Evolutionary conservation across 1,284 basidiomycete species (phyloP).

Genomic region (Macrocystidia cucumis): DNA sequence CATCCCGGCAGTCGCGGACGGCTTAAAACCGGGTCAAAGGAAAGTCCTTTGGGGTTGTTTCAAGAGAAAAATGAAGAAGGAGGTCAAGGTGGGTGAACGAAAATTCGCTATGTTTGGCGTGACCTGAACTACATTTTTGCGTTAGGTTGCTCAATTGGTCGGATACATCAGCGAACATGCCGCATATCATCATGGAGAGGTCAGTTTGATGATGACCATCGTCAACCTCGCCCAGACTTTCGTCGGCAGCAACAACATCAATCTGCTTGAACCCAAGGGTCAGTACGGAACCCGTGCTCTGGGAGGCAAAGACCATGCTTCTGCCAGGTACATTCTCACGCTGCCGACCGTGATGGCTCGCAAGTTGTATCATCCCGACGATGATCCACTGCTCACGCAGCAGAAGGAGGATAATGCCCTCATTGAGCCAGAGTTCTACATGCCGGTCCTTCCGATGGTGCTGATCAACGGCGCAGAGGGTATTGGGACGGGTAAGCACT

Average conservation of each 20-base stretch:
- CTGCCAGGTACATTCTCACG: constrained; percentile 96
- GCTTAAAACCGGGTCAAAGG: constrained; percentile 97
- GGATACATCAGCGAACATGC: constrained; percentile 95
- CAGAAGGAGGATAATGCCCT: constrained; percentile 83
- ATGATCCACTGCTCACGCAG: constrained; percentile 82
- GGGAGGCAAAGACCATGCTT: constrained; percentile 94
- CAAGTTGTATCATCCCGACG: constrained; percentile 74
- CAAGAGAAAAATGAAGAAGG: constrained; percentile 87
- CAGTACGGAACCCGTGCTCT: constrained; percentile 93
- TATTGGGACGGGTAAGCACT: constrained; percentile 83
- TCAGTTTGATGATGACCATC: constrained; percentile 83
- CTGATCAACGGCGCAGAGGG: constrained; percentile 95
- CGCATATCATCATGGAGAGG: constrained; percentile 96
- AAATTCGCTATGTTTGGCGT: no score
- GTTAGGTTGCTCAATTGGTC: constrained; percentile 87
- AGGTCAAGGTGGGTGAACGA: constrained; percentile 81
- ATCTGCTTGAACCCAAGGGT: constrained; percentile 84
- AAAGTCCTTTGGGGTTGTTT: constrained; percentile 97
- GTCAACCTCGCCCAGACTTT: constrained; percentile 92
- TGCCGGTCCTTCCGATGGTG: constrained; percentile 86
- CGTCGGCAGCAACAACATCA: constrained; percentile 96
- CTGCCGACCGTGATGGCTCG: constrained; percentile 75
- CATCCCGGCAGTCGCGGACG: constrained; percentile 90
- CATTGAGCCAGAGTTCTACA: constrained; percentile 95
- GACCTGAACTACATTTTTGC: background rate